A percentile compares a stretch with the other conserved stretches of the same genome.
Conservation (phyloP, 441 rosid genomes). For the Gossypium trilobum region DNA sequence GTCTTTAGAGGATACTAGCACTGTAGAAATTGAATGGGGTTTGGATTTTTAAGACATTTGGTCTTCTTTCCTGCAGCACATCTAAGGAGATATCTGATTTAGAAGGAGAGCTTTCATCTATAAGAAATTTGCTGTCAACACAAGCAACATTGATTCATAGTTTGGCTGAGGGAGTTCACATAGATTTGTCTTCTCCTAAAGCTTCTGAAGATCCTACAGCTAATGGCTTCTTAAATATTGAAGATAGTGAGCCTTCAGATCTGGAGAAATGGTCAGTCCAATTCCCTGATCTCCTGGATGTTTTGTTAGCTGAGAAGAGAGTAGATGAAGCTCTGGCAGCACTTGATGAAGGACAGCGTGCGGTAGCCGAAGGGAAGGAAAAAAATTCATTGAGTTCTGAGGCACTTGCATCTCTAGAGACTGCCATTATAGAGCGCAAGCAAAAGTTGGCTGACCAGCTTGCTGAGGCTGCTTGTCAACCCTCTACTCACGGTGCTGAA, state of each 20-base stretch:
- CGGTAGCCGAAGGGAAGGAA: slow-evolving; percentile 56
- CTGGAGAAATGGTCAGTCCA: slow-evolving; percentile 74
- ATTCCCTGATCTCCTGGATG: slow-evolving; percentile 84
- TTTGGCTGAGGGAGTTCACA: slow-evolving; percentile 34
- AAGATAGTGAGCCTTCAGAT: slow-evolving; percentile 45
- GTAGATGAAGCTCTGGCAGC: slow-evolving; percentile 52
- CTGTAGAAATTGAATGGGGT: not conserved
- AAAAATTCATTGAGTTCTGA: slow-evolving; percentile 39
- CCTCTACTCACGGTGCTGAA: slow-evolving; percentile 38
- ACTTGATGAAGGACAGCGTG: slow-evolving; percentile 72
- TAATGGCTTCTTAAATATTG: slow-evolving; percentile 22
- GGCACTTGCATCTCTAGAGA: slow-evolving; percentile 47
- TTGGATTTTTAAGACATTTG: slow-evolving; percentile 15
- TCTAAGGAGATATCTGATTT: slow-evolving; percentile 45
- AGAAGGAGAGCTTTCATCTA: not conserved
- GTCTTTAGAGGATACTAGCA: not conserved
- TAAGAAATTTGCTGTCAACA: slow-evolving; percentile 80
- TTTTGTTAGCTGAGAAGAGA: slow-evolving; percentile 53
- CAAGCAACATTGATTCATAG: slow-evolving; percentile 88
- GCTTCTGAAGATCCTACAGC: slow-evolving; percentile 35
- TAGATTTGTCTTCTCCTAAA: slow-evolving; percentile 27
- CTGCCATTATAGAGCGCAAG: slow-evolving; percentile 54
- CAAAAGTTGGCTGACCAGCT: slow-evolving; percentile 93
- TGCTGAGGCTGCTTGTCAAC: slow-evolving; percentile 89
- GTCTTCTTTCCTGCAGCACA: slow-evolving; percentile 45